phyloP scores from a whole-genome alignment of 139 green algal species.

The Chlamydomonas schloesseri region DNA sequence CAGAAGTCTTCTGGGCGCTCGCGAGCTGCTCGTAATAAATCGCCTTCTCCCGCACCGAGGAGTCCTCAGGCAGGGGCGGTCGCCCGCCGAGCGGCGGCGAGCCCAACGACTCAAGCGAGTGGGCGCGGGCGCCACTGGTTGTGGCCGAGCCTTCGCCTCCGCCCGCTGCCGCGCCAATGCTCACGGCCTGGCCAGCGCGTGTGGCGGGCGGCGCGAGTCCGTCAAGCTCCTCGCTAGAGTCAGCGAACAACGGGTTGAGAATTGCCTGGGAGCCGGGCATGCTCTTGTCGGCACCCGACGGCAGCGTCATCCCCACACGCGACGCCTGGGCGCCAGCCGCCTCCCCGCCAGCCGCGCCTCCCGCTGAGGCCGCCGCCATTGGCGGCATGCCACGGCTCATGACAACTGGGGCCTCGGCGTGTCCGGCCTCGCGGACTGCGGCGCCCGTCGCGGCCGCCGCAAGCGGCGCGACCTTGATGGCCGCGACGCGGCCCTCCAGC shows the following conservation, averaged over 20 bases:
- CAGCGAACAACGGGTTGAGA: constrained; percentile 33
- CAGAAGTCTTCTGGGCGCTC: not conserved
- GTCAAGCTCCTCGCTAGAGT: not conserved
- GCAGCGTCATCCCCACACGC: not conserved
- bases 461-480: not conserved
- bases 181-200: no score
- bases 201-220: no score
- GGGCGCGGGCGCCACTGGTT: not conserved
- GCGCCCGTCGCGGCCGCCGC: not conserved
- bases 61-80: constrained; percentile 5
- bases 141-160: no score
- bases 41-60: constrained; percentile 37
- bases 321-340: not conserved
- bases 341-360: no score
- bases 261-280: not conserved
- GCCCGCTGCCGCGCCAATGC: no score
- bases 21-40: constrained; percentile 43
- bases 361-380: not conserved
- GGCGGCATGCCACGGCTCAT: no score
- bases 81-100: not conserved
- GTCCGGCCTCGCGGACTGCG: not conserved
- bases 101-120: not conserved
- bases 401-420: no score
- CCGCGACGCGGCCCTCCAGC: not conserved
- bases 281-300: not conserved